Base-by-base conservation (phyloP, 75 land plant genomes). In the Ceratopteris richardii region DNA sequence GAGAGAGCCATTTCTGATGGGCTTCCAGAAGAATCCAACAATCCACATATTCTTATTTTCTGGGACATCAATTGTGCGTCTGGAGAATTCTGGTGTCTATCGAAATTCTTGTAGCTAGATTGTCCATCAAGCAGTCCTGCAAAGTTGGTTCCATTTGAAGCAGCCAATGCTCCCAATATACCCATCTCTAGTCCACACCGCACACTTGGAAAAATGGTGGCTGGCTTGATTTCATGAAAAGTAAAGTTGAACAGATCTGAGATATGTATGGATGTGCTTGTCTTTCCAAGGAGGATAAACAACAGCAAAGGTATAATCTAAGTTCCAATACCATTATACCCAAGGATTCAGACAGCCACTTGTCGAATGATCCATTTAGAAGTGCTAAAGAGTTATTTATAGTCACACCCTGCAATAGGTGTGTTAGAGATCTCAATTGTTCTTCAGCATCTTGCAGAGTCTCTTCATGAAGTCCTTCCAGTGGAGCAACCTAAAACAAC, bases 101-200 rank as follows among this genome's bases (percentile, higher is more conserved):
- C 58, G 29, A 14, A 23, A 53, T 56, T 61, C 31, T 23, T 29
- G 4, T 29, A 21, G 19, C 36, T 25, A 29, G 20, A 31, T 43
- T 23, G 23, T 55, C 82, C 85, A 31, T 31, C 29, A 10, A 86
- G 63, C 41, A 90, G 29, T 41, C 72, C 73, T 24, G 64, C 68
- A 18, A 90, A 71, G 56, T 61, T 71, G 24, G 58, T 70, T 26
- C 64, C 68, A 17, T 62, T 64, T 12, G 61, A 76, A 67, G 73
- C 75, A 37, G 99, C 88, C 24, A 95, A 44, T 13, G 92, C 92
- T 68, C 68, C 81, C 18, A 95, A 80, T 20, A 83, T 57, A 0
- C 88, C 99, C 99, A 95, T 95, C 65, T 95, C 99, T 46, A 95
- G 28, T n/a, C 99, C 99, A 72, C 91, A 86, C 54, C 96, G 71